Conservation (phyloP, 805 yeast genomes). For the Kodamaea lidongshanica region DNA sequence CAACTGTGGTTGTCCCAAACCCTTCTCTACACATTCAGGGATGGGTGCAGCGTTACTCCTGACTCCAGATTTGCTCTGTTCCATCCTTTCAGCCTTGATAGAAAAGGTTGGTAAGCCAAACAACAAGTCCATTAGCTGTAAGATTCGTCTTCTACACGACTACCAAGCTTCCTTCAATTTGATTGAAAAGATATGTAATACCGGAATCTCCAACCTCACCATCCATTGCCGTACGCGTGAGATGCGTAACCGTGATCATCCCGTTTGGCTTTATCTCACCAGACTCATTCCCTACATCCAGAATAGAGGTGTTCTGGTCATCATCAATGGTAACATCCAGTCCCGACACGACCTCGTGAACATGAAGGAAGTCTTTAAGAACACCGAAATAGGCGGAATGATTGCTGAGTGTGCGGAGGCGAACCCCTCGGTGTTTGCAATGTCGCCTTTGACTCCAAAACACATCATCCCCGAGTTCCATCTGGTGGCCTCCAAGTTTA, state of each 20-base stretch:
- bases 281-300: constrained; percentile 58
- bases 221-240: constrained; percentile 85
- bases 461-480: constrained; percentile 51
- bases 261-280: constrained; percentile 63
- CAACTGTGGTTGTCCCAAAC: constrained; percentile 97
- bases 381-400: constrained; percentile 76
- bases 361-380: constrained; percentile 48
- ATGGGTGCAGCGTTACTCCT: constrained; percentile 93
- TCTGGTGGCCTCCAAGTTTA: constrained; percentile 46
- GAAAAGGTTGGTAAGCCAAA: constrained; percentile 72
- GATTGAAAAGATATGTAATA: constrained; percentile 45
- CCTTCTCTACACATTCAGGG: constrained; percentile 87
- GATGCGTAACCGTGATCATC: constrained; percentile 84
- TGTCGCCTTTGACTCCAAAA: constrained; percentile 47
- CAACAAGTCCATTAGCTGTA: constrained; percentile 80
- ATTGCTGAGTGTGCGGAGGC: constrained; percentile 86
- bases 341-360: constrained; percentile 47
- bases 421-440: constrained; percentile 70
- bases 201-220: constrained; percentile 83
- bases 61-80: constrained; percentile 73
- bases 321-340: constrained; percentile 74
- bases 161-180: constrained; percentile 53
- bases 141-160: constrained; percentile 71
- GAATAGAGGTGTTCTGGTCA: constrained; percentile 58
- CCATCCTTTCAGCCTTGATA: constrained; percentile 64